Conservation (phyloP, 2,329 filamentous ascomycete genomes). For the Didymella pomorum region DNA sequence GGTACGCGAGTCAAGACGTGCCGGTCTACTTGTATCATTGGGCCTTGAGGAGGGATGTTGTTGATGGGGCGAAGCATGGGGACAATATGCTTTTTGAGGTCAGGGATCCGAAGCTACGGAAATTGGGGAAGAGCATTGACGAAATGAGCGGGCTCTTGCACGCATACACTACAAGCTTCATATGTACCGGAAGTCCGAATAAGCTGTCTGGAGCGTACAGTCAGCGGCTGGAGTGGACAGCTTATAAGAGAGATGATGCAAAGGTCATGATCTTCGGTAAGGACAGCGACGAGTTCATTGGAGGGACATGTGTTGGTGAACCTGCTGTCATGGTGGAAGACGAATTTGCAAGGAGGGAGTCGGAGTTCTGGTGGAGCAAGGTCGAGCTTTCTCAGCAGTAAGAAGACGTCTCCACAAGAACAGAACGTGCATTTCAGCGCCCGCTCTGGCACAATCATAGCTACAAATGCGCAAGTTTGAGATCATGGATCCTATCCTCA, state of each 20-base stretch:
- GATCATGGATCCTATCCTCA: no score
- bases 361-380: conserved; percentile 68
- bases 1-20: conserved; percentile 41
- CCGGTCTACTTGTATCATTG: conserved; percentile 2
- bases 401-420: not conserved
- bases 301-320: not conserved
- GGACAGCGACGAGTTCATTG: not conserved
- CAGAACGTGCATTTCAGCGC: no score
- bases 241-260: not conserved
- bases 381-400: conserved; percentile 45
- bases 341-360: conserved; percentile 59
- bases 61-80: not conserved
- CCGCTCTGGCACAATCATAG: no score
- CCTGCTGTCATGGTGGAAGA: conserved; percentile 56
- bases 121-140: not conserved
- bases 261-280: not conserved
- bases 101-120: not conserved
- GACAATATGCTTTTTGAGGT: conserved; percentile 5
- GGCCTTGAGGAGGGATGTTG: not conserved
- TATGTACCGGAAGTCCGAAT: not conserved
- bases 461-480: no score
- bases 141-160: not conserved
- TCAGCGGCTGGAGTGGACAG: not conserved
- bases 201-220: not conserved
- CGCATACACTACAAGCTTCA: not conserved